phyloP scores from a whole-genome alignment of 352 stramenopile species.

The Phytophthora fragariaefolia region DNA sequence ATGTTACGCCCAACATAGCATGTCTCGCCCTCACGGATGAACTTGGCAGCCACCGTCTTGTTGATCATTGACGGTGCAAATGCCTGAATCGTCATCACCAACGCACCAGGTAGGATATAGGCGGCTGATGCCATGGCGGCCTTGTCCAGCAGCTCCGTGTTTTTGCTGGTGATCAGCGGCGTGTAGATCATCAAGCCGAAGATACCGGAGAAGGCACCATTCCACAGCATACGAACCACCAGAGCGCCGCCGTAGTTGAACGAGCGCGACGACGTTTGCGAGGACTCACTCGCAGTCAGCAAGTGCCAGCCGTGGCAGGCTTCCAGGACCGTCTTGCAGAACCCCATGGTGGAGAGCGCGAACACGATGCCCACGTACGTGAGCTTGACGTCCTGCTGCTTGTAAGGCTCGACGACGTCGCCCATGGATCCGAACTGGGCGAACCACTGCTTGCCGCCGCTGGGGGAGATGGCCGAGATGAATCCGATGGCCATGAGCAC shows the following conservation, averaged over 20 bases:
- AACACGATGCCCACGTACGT: conserved; percentile 65
- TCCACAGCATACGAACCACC: conserved; percentile 71
- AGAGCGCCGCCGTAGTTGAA: conserved; percentile 69
- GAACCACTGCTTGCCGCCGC: conserved; percentile 63
- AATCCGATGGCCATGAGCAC: conserved; percentile 66
- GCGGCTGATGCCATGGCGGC: conserved; percentile 34
- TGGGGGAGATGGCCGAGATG: conserved; percentile 64
- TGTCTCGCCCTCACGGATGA: conserved; percentile 69
- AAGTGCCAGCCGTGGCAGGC: conserved; percentile 68
- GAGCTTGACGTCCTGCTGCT: conserved; percentile 66
- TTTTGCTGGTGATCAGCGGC: conserved; percentile 38
- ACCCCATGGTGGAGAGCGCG: conserved; percentile 50
- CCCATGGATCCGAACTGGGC: conserved; percentile 65
- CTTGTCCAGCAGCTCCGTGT: conserved; percentile 56
- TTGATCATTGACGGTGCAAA: conserved; percentile 54
- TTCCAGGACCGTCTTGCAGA: conserved; percentile 69
- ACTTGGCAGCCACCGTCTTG: conserved; percentile 68
- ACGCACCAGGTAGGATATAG: conserved; percentile 52
- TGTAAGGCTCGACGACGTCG: conserved; percentile 59
- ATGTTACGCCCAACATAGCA: conserved; percentile 79
- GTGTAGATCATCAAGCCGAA: conserved; percentile 74
- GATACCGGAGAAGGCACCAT: conserved; percentile 59
- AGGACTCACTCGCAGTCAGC: conserved; percentile 48
- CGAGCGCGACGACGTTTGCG: conserved; percentile 54
- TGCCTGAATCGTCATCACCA: conserved; percentile 53